Percentiles rank a stretch among this genome's conserved stretches.
These are phyloP conservation scores for Pyrenochaeta sp. DNA, from an alignment of 2,329 filamentous ascomycete species.

Conservation along the genomic window DNA sequence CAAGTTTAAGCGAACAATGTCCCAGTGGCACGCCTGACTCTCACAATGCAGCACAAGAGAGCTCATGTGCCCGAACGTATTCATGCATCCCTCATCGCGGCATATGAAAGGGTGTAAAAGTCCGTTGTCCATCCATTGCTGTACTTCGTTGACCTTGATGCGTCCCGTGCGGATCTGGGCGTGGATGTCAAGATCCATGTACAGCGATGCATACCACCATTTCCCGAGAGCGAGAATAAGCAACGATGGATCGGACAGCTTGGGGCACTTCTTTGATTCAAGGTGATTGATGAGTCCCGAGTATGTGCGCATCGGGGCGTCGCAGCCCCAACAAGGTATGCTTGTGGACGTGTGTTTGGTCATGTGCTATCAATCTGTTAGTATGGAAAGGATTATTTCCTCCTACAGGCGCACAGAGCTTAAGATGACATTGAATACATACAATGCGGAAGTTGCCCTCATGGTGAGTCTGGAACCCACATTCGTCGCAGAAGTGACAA, in stretches of 20 bases:
- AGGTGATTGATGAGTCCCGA: slow-evolving; percentile 43
- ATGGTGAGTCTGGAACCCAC: slow-evolving; percentile 28
- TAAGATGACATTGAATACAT: slow-evolving; percentile 7
- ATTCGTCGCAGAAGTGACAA: slow-evolving; percentile 36
- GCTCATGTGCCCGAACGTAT: slow-evolving; percentile 37
- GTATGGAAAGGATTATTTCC: neutral
- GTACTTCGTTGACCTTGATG: slow-evolving; percentile 29
- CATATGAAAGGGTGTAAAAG: slow-evolving; percentile 42
- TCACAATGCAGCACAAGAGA: slow-evolving; percentile 41
- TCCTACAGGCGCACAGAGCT: neutral
- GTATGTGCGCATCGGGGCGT: slow-evolving; percentile 29
- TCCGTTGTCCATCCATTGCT: slow-evolving; percentile 33
- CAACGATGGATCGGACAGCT: slow-evolving; percentile 66
- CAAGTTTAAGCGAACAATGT: slow-evolving; percentile 32
- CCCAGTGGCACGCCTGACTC: slow-evolving; percentile 38
- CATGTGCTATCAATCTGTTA: slow-evolving; percentile 35
- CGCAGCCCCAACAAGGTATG: slow-evolving; percentile 39
- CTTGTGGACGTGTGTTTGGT: slow-evolving; percentile 31
- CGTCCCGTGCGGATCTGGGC: slow-evolving; percentile 39
- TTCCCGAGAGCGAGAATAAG: slow-evolving; percentile 36
- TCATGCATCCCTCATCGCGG: slow-evolving; percentile 32
- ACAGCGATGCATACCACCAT: slow-evolving; percentile 46
- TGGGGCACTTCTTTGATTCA: slow-evolving; percentile 71
- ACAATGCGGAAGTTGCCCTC: slow-evolving; percentile 35
- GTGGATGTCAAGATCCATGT: slow-evolving; percentile 48